Percentiles rank a stretch among this genome's conserved stretches.
These are phyloP conservation scores for Pythium pyrilobum DNA, from an alignment of 352 stramenopile genomes.

Conservation along the genomic window DNA sequence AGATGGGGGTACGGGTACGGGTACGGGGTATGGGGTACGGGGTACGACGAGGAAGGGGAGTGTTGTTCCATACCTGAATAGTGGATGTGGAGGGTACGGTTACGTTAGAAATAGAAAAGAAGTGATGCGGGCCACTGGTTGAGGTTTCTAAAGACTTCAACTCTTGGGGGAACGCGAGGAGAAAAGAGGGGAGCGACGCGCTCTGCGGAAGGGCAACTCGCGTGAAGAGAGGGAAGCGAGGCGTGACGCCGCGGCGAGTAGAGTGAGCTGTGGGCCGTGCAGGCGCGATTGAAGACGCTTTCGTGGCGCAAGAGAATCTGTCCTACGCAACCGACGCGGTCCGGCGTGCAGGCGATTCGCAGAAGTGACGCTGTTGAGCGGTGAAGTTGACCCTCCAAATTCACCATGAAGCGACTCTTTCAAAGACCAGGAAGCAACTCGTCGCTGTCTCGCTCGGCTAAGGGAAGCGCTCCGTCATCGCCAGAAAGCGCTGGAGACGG, in stretches of 20 bases:
- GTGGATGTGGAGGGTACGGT: constrained; percentile 2
- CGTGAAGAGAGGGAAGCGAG: not conserved
- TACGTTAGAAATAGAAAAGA: constrained; percentile 18
- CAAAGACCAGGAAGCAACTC: constrained; percentile 26
- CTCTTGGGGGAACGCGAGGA: not conserved
- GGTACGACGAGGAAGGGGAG: not conserved
- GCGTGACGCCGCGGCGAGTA: not conserved
- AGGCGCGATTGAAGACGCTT: too few relatives aligned
- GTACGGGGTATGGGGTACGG: too few relatives aligned
- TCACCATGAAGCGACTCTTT: constrained; percentile 53
- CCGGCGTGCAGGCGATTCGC: too few relatives aligned
- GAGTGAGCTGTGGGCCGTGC: too few relatives aligned
- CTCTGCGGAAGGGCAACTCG: not conserved
- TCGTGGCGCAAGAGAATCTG: too few relatives aligned
- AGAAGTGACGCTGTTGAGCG: not conserved
- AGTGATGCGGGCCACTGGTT: not conserved
- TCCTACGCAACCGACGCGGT: too few relatives aligned
- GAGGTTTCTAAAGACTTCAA: constrained; percentile 18
- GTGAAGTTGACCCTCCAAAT: not conserved
- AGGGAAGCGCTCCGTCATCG: constrained; percentile 8
- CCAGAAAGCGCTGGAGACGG: constrained; percentile 1
- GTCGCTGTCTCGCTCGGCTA: constrained; percentile 7
- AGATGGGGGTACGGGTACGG: too few relatives aligned
- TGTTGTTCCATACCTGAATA: not conserved
- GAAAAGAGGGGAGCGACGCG: not conserved